Evolutionary conservation across 108 stramenopile species (phyloP), one percentile per base, ranked within the genome.

Genomic region (Stephanodiscus triporus): DNA sequence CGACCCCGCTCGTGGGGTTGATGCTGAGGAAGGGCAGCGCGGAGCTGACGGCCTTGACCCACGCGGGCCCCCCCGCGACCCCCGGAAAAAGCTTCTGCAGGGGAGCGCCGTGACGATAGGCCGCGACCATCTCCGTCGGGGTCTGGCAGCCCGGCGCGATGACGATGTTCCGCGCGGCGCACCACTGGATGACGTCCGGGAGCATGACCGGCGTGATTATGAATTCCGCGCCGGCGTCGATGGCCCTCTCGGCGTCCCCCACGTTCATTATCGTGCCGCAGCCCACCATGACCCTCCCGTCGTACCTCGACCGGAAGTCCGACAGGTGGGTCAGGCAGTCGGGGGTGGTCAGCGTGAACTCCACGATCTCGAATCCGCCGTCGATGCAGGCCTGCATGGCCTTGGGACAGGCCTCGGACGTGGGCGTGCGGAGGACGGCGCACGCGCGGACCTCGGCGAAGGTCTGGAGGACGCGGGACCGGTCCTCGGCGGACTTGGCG

Each of bases 331-430:
- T 48, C 11, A 94, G 86, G 53, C 88, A 90, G 60, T 91, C 84
- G 54, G 93, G 93, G 24, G 93, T 94, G 24, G 93, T 94, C 10
- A 94, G 76, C 10, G 93, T 94, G 70, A 94, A 94, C 72, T 94
- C 93, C 6, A 77, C 83, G 55, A 94, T 91, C 66, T 92, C 87
- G 85, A 94, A 91, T 48, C 93, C 93, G 42, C 93, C 93, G 47
- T 94, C 93, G 68, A 94, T 92, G 47, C 91, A 88, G 24, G 93
- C 93, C 68, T 88, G 86, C 93, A 94, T 94, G 53, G 93, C 93
- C 63, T 90, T 90, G 59, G 93, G 93, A 58, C 90, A 91, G 4
- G 88, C 89, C 17, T 84, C 89, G 5, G 88, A 88, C 29, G 93
- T 94, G 58, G 93, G 76, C 27, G 93, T 94, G 56, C 93, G 90